These are phyloP conservation scores for Rugonectria rugulosa DNA, from an alignment of 2,329 filamentous ascomycete species.

Conservation along the genomic window DNA sequence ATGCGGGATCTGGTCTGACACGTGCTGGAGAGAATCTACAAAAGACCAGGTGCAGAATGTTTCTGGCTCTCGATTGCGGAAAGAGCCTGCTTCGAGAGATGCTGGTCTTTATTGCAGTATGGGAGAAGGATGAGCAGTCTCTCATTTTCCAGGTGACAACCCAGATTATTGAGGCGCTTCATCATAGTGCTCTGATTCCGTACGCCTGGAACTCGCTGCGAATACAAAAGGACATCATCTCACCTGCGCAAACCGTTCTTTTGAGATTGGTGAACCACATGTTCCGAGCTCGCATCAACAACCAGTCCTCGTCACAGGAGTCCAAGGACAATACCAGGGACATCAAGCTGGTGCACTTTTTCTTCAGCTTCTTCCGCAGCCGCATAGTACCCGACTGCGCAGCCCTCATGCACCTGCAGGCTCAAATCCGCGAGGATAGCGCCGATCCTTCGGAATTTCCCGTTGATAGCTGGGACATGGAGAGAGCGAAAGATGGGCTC, in stretches of 20 bases:
- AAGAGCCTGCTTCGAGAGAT: slow-evolving; percentile 89
- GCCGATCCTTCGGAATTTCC: slow-evolving; percentile 88
- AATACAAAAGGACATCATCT: slow-evolving; percentile 95
- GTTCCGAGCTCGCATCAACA: slow-evolving; percentile 67
- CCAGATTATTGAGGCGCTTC: slow-evolving; percentile 92
- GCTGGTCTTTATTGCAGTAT: slow-evolving; percentile 94
- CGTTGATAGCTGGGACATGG: slow-evolving; percentile 96
- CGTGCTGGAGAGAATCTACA: slow-evolving; percentile 82
- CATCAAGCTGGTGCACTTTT: slow-evolving; percentile 78
- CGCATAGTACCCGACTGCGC: slow-evolving; percentile 94
- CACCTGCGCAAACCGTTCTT: slow-evolving; percentile 91
- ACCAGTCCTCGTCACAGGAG: slow-evolving; percentile 52
- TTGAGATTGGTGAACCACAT: slow-evolving; percentile 91
- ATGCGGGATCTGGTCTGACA: slow-evolving; percentile 74
- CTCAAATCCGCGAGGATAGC: slow-evolving; percentile 80
- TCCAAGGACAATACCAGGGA: slow-evolving; percentile 63
- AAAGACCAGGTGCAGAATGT: slow-evolving; percentile 86
- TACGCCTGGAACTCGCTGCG: slow-evolving; percentile 92
- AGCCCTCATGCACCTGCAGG: slow-evolving; percentile 92
- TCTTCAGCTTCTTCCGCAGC: slow-evolving; percentile 90
- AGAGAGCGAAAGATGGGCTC: slow-evolving; percentile 92
- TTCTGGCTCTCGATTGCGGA: slow-evolving; percentile 88
- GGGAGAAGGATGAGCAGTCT: slow-evolving; percentile 93
- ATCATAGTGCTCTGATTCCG: slow-evolving; percentile 87
- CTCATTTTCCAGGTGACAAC: slow-evolving; percentile 97